Conservation (phyloP, 768 basidiomycete genomes). For the Mycena capillaripes region DNA sequence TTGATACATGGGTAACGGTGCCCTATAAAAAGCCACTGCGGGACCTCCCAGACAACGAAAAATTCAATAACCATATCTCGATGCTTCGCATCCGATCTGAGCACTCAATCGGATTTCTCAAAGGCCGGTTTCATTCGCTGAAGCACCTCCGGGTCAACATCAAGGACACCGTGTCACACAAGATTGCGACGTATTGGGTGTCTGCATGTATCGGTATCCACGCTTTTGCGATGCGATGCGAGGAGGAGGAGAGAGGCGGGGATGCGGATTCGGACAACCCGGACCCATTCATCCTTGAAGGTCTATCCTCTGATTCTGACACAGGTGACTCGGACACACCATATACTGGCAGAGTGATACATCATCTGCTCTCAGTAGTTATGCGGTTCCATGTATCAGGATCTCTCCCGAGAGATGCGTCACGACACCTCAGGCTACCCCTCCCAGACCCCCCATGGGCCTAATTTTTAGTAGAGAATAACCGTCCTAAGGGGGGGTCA, state of each 20-base stretch:
- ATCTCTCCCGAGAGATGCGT: no score
- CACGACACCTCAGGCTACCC: no score
- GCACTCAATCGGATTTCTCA: slow-evolving; percentile 25
- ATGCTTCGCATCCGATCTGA: slow-evolving; percentile 18
- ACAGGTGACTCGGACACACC: background rate
- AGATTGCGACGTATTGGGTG: slow-evolving; percentile 44
- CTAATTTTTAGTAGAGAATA: no score
- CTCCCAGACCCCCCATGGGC: no score
- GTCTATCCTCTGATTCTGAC: no score
- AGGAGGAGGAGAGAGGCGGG: slow-evolving; percentile 33
- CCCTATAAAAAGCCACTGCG: slow-evolving; percentile 8
- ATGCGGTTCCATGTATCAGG: no score
- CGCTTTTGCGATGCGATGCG: slow-evolving; percentile 39
- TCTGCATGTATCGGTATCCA: slow-evolving; percentile 43
- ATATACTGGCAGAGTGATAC: no score
- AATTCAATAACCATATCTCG: no score
- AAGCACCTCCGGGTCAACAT: slow-evolving; percentile 20
- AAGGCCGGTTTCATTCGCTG: slow-evolving; percentile 19
- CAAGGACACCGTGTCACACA: slow-evolving; percentile 27
- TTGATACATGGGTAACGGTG: slow-evolving; percentile 5
- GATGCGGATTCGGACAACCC: slow-evolving; percentile 10
- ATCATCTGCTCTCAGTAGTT: no score
- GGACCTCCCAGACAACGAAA: background rate
- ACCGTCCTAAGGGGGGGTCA: no score
- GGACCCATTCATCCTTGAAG: slow-evolving; percentile 9